These are phyloP conservation scores for Phoma sp. DNA, from an alignment of 2,329 filamentous ascomycete species.

Conservation along the genomic window DNA sequence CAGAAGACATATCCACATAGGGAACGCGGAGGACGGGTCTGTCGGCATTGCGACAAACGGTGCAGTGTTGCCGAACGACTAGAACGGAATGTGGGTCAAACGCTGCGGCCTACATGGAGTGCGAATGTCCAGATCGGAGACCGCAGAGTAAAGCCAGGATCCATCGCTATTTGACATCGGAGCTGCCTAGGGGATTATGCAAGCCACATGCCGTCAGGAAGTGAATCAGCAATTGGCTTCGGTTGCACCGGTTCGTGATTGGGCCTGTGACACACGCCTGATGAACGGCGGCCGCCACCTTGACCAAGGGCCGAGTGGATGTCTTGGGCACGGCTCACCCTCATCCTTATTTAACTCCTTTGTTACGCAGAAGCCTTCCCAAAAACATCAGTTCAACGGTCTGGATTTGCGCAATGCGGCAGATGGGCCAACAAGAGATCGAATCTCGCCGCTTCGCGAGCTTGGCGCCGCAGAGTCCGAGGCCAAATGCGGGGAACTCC, in stretches of 20 bases:
- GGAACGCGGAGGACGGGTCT: slow-evolving; percentile 12
- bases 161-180: slow-evolving; percentile 11
- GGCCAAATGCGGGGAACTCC: slow-evolving; percentile 9
- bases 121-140: slow-evolving; percentile 2
- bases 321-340: slow-evolving; percentile 5
- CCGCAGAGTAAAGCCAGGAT: neutral
- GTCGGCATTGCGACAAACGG: slow-evolving; percentile 10
- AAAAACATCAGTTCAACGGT: neutral
- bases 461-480: neutral
- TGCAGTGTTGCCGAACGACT: slow-evolving; percentile 5
- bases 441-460: neutral
- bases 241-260: neutral
- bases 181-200: neutral
- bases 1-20: slow-evolving; percentile 25
- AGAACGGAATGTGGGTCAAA: neutral
- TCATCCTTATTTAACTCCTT: slow-evolving; percentile 5
- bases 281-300: slow-evolving; percentile 7
- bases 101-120: slow-evolving; percentile 14
- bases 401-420: neutral
- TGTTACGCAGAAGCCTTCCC: neutral
- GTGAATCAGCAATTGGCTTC: neutral
- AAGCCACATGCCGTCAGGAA: slow-evolving; percentile 12
- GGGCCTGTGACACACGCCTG: neutral
- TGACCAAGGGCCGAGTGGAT: slow-evolving; percentile 2
- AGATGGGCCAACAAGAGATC: neutral